phyloP scores from a whole-genome alignment of 495 filamentous ascomycete genomes.

The Neurospora sp. region DNA sequence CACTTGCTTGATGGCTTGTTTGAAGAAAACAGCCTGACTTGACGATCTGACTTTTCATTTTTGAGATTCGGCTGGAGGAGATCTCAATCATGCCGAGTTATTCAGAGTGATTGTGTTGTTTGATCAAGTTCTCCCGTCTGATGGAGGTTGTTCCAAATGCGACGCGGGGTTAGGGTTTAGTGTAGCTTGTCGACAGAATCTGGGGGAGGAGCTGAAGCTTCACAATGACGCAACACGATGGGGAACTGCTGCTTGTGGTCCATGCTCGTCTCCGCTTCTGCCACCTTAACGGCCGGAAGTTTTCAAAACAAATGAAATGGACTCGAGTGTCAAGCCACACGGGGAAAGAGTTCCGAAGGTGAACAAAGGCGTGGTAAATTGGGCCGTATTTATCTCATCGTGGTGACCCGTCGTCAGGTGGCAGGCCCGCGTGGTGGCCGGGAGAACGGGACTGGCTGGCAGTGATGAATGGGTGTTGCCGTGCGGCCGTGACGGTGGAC shows the following conservation, averaged over 20 bases:
- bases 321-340: neutral
- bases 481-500: neutral
- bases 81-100: neutral
- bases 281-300: neutral
- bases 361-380: neutral
- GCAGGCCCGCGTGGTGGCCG: neutral
- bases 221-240: neutral
- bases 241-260: neutral
- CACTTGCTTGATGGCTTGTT: neutral
- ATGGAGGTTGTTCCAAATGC: neutral
- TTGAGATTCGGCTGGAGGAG: neutral
- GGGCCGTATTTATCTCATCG: neutral
- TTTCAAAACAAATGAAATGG: neutral
- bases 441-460: neutral
- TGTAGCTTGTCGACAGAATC: neutral
- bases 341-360: neutral
- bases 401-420: neutral
- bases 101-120: too few species aligned
- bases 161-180: neutral
- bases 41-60: neutral
- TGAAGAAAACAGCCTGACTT: neutral
- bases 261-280: neutral
- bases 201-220: neutral
- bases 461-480: neutral
- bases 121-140: neutral